phyloP scores from a whole-genome alignment of 2,329 filamentous ascomycete species.

The Cercospora zeina region DNA sequence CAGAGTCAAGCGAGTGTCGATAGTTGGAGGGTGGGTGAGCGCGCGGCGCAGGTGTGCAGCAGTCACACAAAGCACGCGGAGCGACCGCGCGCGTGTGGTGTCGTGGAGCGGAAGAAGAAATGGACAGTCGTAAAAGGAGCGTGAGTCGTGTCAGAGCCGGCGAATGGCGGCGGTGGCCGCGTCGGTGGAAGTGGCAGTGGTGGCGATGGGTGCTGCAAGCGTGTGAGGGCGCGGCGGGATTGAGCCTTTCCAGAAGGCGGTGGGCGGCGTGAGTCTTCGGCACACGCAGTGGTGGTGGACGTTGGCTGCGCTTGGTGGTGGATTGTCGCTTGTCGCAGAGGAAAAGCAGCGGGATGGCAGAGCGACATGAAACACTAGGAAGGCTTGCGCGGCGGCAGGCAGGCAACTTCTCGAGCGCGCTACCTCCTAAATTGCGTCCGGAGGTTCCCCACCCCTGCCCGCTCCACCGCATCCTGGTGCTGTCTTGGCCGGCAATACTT shows the following conservation, averaged over 20 bases:
- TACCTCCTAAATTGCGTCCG: background rate
- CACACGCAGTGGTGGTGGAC: background rate
- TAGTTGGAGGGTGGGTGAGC: constrained; percentile 13
- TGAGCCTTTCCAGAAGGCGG: background rate
- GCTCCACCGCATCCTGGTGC: background rate
- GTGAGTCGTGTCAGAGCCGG: constrained; percentile 4
- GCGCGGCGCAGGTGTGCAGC: constrained; percentile 2
- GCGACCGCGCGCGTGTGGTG: background rate
- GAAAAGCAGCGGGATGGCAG: background rate
- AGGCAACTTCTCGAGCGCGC: background rate
- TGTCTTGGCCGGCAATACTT: background rate
- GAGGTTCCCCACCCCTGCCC: background rate
- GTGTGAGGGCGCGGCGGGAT: constrained; percentile 5
- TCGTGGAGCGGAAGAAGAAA: background rate
- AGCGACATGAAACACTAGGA: background rate
- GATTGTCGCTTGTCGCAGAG: background rate
- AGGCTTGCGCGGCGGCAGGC: background rate
- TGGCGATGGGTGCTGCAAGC: constrained; percentile 11
- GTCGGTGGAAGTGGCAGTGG: background rate
- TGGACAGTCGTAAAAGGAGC: constrained; percentile 2
- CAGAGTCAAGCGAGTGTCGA: constrained; percentile 28
- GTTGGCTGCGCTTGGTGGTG: background rate
- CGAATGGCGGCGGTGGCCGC: background rate
- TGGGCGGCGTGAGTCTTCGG: background rate
- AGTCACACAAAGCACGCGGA: constrained; percentile 9